Conservation (phyloP, 129 eudicot species). For the Solidago caesia region DNA sequence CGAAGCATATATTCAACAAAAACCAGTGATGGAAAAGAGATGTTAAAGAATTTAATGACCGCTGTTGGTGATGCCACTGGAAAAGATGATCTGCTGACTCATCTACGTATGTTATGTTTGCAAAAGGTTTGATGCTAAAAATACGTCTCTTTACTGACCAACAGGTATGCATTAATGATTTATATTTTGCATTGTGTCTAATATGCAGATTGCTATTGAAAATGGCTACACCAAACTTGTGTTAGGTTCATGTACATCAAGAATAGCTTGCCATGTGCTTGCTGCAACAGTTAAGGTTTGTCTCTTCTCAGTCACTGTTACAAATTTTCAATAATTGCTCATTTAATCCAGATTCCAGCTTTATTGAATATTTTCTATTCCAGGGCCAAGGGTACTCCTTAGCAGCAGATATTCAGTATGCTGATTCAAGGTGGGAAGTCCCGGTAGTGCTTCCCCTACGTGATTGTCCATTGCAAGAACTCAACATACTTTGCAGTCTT, state of each 20-base stretch:
- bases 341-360: not conserved
- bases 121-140: constrained; percentile 58
- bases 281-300: constrained; percentile 90
- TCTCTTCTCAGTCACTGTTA: not conserved
- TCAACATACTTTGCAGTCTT: constrained; percentile 67
- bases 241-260: constrained; percentile 91
- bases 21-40: constrained; percentile 46
- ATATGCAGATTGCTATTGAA: constrained; percentile 74
- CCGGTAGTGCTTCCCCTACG: constrained; percentile 92
- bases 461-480: constrained; percentile 85
- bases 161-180: not conserved
- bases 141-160: not conserved
- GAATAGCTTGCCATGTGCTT: constrained; percentile 86
- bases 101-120: constrained; percentile 78
- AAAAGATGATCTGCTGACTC: constrained; percentile 72
- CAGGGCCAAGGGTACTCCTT: constrained; percentile 99
- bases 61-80: constrained; percentile 75
- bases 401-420: constrained; percentile 98
- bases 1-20: constrained; percentile 52
- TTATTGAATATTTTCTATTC: not conserved
- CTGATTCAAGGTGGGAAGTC: constrained; percentile 90
- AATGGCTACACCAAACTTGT: constrained; percentile 85
- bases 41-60: constrained; percentile 44
- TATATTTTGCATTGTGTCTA: not conserved
- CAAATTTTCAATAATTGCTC: not conserved